These are phyloP conservation scores for Omphalotus guepiniiformis DNA, from an alignment of 768 basidiomycete species.

Conservation along the genomic window DNA sequence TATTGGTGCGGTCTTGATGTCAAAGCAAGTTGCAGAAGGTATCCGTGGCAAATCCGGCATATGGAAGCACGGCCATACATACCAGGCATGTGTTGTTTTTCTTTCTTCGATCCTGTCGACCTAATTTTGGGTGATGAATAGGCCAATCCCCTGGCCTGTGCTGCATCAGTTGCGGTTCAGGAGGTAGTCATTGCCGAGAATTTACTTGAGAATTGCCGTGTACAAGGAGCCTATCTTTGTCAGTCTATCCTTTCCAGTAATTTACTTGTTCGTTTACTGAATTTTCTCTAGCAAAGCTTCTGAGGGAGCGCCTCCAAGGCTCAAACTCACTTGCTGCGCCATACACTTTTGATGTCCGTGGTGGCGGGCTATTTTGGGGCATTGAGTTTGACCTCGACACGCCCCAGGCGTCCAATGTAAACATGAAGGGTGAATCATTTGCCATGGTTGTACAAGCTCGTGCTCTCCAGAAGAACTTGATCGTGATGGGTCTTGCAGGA, in stretches of 20 bases:
- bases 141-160: slow-evolving; percentile 74
- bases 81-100: slow-evolving; percentile 63
- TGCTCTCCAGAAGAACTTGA: slow-evolving; percentile 59
- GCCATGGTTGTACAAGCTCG: slow-evolving; percentile 69
- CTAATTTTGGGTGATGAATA: slow-evolving; percentile 19
- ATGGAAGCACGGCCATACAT: slow-evolving; percentile 85
- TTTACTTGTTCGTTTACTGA: too few species aligned
- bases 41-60: slow-evolving; percentile 65
- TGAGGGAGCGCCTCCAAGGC: slow-evolving; percentile 49
- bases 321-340: slow-evolving; percentile 58
- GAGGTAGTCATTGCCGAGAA: slow-evolving; percentile 65
- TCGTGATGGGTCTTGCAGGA: slow-evolving; percentile 73
- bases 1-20: slow-evolving; percentile 80
- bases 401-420: slow-evolving; percentile 34
- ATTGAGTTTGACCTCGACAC: slow-evolving; percentile 73
- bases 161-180: slow-evolving; percentile 79
- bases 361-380: slow-evolving; percentile 80
- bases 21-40: slow-evolving; percentile 63
- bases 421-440: slow-evolving; percentile 53
- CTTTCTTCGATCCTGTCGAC: background rate
- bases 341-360: slow-evolving; percentile 76
- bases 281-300: slow-evolving; percentile 34
- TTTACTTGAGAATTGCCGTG: slow-evolving; percentile 60
- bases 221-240: slow-evolving; percentile 42
- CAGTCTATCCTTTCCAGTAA: too few species aligned